Evolutionary conservation across 2,329 filamentous ascomycete genomes (phyloP).

Genomic region (Alternaria triticimaculans): DNA sequence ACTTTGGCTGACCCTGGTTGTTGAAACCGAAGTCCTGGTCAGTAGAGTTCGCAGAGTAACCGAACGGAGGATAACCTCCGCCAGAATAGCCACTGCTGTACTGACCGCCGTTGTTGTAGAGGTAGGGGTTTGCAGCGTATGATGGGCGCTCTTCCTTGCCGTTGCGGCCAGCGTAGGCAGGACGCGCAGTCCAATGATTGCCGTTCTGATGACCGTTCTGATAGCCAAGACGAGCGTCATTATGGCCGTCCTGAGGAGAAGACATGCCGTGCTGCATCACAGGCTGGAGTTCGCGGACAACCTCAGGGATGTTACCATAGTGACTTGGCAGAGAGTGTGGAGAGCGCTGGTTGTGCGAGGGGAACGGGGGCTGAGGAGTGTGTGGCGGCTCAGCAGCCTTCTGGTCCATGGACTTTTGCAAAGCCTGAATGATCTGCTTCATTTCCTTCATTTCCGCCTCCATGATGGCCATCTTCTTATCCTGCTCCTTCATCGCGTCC

Average conservation of each 20-base stretch:
- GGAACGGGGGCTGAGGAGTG: conserved; percentile 3
- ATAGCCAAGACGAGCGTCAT: conserved; percentile 23
- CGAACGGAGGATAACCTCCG: conserved; percentile 24
- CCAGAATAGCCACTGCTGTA: conserved; percentile 23
- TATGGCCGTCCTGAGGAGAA: conserved; percentile 21
- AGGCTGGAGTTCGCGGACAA: background rate
- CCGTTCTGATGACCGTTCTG: conserved; percentile 17
- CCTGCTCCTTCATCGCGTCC: conserved; percentile 29
- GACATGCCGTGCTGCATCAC: conserved; percentile 2
- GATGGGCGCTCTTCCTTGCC: conserved; percentile 30
- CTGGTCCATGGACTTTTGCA: conserved; percentile 34
- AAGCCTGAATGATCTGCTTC: conserved; percentile 28
- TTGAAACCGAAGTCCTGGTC: conserved; percentile 29
- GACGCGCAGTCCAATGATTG: conserved; percentile 22
- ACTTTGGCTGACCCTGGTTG: conserved; percentile 23
- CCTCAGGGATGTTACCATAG: conserved; percentile 22
- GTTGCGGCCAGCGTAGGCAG: conserved; percentile 22
- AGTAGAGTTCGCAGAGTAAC: conserved; percentile 17
- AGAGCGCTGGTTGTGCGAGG: conserved; percentile 28
- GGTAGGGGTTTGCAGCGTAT: conserved; percentile 33
- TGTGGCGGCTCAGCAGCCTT: conserved; percentile 18
- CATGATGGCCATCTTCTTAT: conserved; percentile 31
- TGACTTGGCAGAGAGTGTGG: conserved; percentile 30
- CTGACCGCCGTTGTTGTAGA: conserved; percentile 19
- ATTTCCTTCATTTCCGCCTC: conserved; percentile 35